Percentiles rank a stretch among this genome's conserved stretches.
phyloP scores from a whole-genome alignment of 495 filamentous ascomycete genomes.

The Stereocaulon alpinum region DNA sequence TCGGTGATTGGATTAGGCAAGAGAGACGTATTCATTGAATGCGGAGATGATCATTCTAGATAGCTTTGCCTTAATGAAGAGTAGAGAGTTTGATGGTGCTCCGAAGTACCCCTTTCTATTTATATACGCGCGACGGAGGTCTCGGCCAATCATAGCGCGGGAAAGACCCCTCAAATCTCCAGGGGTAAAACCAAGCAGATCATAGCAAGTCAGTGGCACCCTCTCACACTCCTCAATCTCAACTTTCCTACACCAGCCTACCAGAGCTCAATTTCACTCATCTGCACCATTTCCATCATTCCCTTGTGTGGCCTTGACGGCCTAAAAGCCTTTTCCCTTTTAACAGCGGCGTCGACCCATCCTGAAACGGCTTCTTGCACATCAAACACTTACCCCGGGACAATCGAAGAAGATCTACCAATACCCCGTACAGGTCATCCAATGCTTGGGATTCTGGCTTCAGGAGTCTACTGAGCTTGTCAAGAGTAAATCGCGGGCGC shows the following conservation, averaged over 20 bases:
- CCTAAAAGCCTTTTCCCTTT: background rate
- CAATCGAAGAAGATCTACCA: background rate
- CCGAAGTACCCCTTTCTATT: conserved; percentile 5
- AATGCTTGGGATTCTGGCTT: background rate
- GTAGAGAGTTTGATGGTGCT: background rate
- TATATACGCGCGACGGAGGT: background rate
- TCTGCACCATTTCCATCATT: background rate
- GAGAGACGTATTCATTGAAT: background rate
- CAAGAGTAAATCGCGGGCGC: background rate
- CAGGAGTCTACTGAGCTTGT: background rate
- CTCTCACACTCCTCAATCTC: background rate
- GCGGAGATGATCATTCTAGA: background rate
- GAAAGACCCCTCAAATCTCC: conserved; percentile 5
- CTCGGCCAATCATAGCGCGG: background rate
- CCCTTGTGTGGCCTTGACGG: background rate
- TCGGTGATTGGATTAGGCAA: background rate
- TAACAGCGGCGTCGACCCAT: background rate
- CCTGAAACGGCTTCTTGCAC: conserved; percentile 10
- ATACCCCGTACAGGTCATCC: background rate
- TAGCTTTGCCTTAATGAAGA: background rate
- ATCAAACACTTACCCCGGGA: conserved; percentile 8
- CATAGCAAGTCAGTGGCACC: conserved; percentile 1
- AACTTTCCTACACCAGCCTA: background rate
- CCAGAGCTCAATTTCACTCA: background rate
- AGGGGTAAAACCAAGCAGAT: background rate